These are phyloP conservation scores for Gynandropsis gynandra DNA, from an alignment of 345 rosid genomes.

Conservation along the genomic window DNA sequence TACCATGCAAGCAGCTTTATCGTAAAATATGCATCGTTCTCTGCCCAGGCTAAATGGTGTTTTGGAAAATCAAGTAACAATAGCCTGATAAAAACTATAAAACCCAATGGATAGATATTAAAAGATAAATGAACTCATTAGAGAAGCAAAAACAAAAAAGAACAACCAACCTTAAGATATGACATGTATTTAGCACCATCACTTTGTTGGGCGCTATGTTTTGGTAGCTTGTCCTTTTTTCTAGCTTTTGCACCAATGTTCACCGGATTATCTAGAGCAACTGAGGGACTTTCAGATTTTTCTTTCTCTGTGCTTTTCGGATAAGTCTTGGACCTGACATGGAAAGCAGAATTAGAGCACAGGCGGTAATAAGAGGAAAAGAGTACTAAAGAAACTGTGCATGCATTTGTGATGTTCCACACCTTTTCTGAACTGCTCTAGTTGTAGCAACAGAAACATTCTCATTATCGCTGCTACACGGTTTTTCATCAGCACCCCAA, in stretches of 20 bases:
- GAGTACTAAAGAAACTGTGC: conserved; percentile 5
- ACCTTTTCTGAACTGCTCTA: conserved; percentile 52
- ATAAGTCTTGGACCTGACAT: conserved; percentile 38
- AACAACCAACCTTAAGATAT: conserved; percentile 64
- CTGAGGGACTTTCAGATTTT: conserved; percentile 30
- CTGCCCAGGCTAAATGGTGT: conserved; percentile 7
- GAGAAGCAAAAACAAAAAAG: conserved; percentile 12
- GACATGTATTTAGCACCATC: conserved; percentile 94
- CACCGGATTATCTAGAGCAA: conserved; percentile 33
- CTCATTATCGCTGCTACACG: conserved; percentile 54
- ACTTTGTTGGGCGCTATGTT: conserved; percentile 40
- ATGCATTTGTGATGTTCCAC: conserved; percentile 15
- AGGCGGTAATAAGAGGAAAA: conserved; percentile 12
- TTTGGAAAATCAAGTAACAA: conserved; percentile 6
- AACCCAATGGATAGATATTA: not conserved
- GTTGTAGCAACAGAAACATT: conserved; percentile 36
- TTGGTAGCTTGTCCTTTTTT: conserved; percentile 45
- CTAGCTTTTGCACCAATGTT: conserved; percentile 28
- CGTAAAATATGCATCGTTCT: conserved; percentile 9
- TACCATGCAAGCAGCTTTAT: conserved; percentile 9
- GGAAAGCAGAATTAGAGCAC: conserved; percentile 19
- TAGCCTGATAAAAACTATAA: conserved; percentile 10
- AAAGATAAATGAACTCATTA: conserved; percentile 5
- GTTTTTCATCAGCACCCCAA: conserved; percentile 61
- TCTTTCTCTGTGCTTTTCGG: conserved; percentile 36